Conservation (phyloP, 1,284 basidiomycete genomes). For the Polyporus tsugae region DNA sequence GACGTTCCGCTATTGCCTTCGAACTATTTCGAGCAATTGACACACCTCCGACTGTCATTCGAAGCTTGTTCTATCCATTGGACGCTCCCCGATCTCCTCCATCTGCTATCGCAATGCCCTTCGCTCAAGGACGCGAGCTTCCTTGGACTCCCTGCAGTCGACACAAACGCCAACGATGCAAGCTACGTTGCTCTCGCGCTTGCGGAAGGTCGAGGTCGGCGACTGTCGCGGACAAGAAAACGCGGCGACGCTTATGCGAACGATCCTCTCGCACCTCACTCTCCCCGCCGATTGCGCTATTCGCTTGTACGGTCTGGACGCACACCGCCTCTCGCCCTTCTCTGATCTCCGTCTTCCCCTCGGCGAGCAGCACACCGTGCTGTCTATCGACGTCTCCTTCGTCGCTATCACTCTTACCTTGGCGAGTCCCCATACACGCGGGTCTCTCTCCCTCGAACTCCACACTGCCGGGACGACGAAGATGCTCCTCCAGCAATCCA, state of each 20-base stretch:
- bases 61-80: conserved; percentile 12
- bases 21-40: conserved; percentile 18
- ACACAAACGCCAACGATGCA: neutral
- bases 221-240: conserved; percentile 17
- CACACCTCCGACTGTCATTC: conserved; percentile 18
- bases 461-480: conserved; percentile 25
- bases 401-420: conserved; percentile 12
- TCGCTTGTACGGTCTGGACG: conserved; percentile 20
- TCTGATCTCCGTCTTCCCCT: conserved; percentile 11
- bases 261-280: conserved; percentile 18
- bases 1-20: conserved; percentile 28
- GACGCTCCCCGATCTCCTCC: conserved; percentile 19
- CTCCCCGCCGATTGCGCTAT: conserved; percentile 17
- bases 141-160: conserved; percentile 22
- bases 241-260: conserved; percentile 17
- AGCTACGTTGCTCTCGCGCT: conserved; percentile 4
- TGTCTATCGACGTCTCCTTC: conserved; percentile 24
- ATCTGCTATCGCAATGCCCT: conserved; percentile 13
- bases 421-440: neutral
- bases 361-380: neutral
- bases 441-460: conserved; percentile 21
- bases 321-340: conserved; percentile 8
- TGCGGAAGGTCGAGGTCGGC: conserved; percentile 22
- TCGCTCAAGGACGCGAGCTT: conserved; percentile 12
- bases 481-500: conserved; percentile 11